Evolutionary conservation across 805 yeast genomes (phyloP).

Genomic region (Lachancea fermentati): DNA sequence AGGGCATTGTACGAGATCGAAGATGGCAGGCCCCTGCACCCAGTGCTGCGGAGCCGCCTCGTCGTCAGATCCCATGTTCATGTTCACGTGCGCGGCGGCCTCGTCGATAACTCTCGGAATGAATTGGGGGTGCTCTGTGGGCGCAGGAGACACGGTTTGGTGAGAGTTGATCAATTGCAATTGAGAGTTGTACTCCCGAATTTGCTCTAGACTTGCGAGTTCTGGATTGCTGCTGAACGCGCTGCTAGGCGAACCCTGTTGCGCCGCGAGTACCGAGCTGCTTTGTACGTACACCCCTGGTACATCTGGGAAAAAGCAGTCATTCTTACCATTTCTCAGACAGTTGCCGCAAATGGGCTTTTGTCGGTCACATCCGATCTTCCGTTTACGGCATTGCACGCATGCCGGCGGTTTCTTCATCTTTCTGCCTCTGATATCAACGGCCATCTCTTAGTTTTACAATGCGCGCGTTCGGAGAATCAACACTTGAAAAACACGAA

Average conservation of each 20-base stretch:
- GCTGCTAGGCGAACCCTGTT: neutral
- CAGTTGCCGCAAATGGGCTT: conserved; percentile 41
- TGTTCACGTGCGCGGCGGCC: too few relatives aligned
- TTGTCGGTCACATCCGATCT: conserved; percentile 39
- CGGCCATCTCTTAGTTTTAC: conserved; percentile 1
- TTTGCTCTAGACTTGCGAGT: conserved; percentile 27
- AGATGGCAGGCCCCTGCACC: conserved; percentile 29
- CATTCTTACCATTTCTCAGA: conserved; percentile 22
- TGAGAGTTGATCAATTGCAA: conserved; percentile 23
- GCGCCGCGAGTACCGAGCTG: neutral
- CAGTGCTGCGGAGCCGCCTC: neutral
- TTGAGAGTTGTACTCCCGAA: conserved; percentile 27
- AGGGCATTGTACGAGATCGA: conserved; percentile 22
- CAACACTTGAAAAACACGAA: neutral
- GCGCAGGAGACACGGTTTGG: conserved; percentile 16
- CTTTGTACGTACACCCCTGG: conserved; percentile 22
- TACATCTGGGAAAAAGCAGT: conserved; percentile 29
- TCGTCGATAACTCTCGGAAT: conserved; percentile 16
- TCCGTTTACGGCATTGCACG: conserved; percentile 30
- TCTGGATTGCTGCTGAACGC: conserved; percentile 18
- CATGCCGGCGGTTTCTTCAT: conserved; percentile 29
- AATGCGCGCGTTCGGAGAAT: neutral
- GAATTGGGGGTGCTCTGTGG: conserved; percentile 20
- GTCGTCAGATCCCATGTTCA: neutral
- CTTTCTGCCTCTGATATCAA: conserved; percentile 19